Conservation (phyloP, 441 rosid genomes). For the Gossypium schwendimanii region DNA sequence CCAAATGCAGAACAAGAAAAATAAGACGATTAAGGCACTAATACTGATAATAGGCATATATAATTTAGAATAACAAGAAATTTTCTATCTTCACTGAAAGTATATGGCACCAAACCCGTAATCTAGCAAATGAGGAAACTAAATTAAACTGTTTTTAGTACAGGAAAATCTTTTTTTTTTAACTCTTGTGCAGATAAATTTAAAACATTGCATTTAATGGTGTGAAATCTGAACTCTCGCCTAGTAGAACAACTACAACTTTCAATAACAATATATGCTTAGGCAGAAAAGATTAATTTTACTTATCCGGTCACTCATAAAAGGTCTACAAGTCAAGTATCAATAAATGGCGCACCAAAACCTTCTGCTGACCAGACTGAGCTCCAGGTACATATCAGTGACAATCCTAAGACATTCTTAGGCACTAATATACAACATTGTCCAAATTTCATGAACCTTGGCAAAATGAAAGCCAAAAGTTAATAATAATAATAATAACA, state of each 20-base stretch:
- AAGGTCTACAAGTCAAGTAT: neutral
- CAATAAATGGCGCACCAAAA: neutral
- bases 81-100: neutral
- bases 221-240: neutral
- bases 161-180: neutral
- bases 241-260: neutral
- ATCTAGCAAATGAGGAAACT: neutral
- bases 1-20: constrained; percentile 5
- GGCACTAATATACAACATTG: neutral
- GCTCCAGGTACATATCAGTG: neutral
- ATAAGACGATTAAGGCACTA: neutral
- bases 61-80: neutral
- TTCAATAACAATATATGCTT: neutral
- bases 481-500: neutral
- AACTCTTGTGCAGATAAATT: neutral
- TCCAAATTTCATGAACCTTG: neutral
- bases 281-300: neutral
- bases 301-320: neutral
- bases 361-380: neutral
- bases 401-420: neutral
- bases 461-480: constrained; percentile 7
- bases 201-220: neutral
- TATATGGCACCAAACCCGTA: neutral
- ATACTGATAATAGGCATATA: neutral
- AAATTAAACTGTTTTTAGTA: neutral